A percentile compares a stretch with the other conserved stretches of the same genome.
Conservation (phyloP, 2,329 filamentous ascomycete species). For the Ploettnerulaceae sp. region DNA sequence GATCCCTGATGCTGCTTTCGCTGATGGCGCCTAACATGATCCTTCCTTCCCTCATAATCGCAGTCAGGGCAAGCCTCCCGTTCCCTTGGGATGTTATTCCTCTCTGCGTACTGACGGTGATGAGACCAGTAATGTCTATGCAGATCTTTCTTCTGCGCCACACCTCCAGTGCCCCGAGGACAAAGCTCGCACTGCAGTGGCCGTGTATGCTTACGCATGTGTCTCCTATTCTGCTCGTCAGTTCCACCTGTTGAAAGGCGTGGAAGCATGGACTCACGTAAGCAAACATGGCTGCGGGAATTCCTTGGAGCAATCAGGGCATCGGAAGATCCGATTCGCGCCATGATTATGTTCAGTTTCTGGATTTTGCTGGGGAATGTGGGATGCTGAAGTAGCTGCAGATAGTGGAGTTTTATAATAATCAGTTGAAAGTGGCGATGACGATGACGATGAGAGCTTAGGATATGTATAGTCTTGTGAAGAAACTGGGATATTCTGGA, state of each 20-base stretch:
- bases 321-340: slow-evolving; percentile 1
- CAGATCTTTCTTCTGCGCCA: slow-evolving; percentile 8
- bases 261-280: background rate
- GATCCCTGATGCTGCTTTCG: slow-evolving; percentile 4
- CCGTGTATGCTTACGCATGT: slow-evolving; percentile 5
- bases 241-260: background rate
- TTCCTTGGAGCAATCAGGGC: background rate
- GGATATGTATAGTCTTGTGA: background rate
- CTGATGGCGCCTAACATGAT: slow-evolving; percentile 10
- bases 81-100: slow-evolving; percentile 5
- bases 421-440: background rate
- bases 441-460: background rate
- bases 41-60: slow-evolving; percentile 4
- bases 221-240: slow-evolving; percentile 6
- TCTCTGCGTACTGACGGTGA: slow-evolving; percentile 4
- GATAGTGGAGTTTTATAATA: background rate
- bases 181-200: slow-evolving; percentile 6
- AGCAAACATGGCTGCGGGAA: background rate
- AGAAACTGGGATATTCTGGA: background rate
- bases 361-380: background rate
- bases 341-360: background rate
- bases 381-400: background rate
- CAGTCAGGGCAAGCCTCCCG: slow-evolving; percentile 7
- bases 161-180: background rate
- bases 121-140: slow-evolving; percentile 9